Evolutionary conservation across 306 rosid species (phyloP).

Genomic region (Dryas octopetala): DNA sequence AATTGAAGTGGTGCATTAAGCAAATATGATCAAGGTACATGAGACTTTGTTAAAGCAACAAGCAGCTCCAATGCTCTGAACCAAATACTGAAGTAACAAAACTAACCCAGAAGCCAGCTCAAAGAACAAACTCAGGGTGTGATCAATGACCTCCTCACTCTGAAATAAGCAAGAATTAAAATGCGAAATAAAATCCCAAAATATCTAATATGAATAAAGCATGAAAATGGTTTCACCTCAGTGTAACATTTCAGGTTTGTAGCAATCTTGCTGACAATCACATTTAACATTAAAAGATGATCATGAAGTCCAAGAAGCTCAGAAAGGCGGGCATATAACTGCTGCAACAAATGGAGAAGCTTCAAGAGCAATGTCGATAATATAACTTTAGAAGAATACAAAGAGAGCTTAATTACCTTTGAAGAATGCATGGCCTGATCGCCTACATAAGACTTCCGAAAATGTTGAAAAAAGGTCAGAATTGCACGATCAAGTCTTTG

Average conservation of each 20-base stretch:
- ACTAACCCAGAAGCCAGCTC: conserved; percentile 99
- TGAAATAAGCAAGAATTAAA: conserved; percentile 40
- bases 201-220: conserved; percentile 5
- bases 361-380: conserved; percentile 23
- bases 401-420: conserved; percentile 58
- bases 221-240: conserved; percentile 50
- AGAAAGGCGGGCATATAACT: conserved; percentile 81
- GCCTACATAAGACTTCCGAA: conserved; percentile 92
- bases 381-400: conserved; percentile 13
- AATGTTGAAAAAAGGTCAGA: conserved; percentile 93
- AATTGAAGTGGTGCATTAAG: background rate
- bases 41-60: conserved; percentile 23
- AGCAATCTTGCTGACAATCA: conserved; percentile 79
- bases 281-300: conserved; percentile 70
- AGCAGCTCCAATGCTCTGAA: conserved; percentile 19
- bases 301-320: conserved; percentile 91
- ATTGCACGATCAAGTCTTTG: conserved; percentile 98
- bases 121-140: conserved; percentile 89
- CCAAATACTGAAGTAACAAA: conserved; percentile 10
- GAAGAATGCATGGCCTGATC: conserved; percentile 99
- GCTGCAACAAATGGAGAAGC: conserved; percentile 55
- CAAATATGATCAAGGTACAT: background rate
- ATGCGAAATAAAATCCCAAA: conserved; percentile 10
- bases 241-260: conserved; percentile 82
- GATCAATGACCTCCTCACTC: conserved; percentile 98